Evolutionary conservation across 306 rosid genomes (phyloP), one percentile per base, ranked within the genome.

Genomic region (Trifolium dubium): DNA sequence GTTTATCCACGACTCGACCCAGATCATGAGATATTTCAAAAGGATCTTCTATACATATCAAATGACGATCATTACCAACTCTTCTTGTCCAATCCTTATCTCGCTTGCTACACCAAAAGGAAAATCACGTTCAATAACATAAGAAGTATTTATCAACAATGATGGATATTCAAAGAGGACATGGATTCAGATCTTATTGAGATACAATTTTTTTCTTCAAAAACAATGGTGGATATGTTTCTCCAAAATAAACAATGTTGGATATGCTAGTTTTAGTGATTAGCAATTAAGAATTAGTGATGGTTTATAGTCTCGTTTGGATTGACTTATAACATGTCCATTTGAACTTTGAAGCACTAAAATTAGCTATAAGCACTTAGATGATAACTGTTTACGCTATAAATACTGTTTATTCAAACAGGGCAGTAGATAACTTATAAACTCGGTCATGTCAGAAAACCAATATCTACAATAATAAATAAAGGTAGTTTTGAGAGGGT

Each of bases 41-140:
- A 2, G 99, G 99, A 79, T 94, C 97, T 84, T 94, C 99, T 77
- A 94, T 94, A 82, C 99, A 94, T 85, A 94, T 94, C 85, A 94
- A 72, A 82, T 94, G 99, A 0, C 97, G 88, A 80, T 92, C 99
- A 10, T 89, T 92, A 4, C 99, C 99, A 23, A 94, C 59, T 84
- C 99, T 87, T 79, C 99, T 83, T 32, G 99, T 94, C 99, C 99
- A 94, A 72, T 94, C 97, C 73, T 94, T 94, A 31, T 78, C 90
- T 59, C 87, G 88, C 83, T 94, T 94, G 76, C 97, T 94, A 77
- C 81, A 69, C 80, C 66, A 79, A 51, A 39, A 31, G 4, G 14
- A 68, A 13, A 17, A 77, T 46, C 46, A 55, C 14, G 35, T 18
- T 43, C 2, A 50, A 62, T 17, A 35, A 14, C 9, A 51, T 15